Conservation (phyloP, 805 yeast genomes). For the Pichia insulana region DNA sequence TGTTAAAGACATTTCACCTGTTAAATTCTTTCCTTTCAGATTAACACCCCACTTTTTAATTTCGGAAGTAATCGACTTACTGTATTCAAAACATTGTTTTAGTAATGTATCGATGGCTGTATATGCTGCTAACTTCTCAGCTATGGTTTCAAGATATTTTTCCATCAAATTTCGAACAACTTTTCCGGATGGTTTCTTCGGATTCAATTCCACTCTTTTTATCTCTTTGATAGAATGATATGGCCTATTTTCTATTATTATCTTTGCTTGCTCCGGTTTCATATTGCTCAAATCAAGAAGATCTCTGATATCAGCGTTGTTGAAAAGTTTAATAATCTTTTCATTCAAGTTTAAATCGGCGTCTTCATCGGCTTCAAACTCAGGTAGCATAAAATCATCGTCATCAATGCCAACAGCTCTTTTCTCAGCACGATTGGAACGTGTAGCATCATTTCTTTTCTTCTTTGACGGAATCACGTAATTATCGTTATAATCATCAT, state of each 20-base stretch:
- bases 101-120: constrained; percentile 92
- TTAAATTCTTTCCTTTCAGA: constrained; percentile 39
- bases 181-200: constrained; percentile 12
- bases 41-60: constrained; percentile 87
- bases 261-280: constrained; percentile 54
- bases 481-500: constrained; percentile 30
- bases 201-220: constrained; percentile 44
- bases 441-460: background rate
- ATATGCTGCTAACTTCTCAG: constrained; percentile 72
- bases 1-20: constrained; percentile 59
- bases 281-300: constrained; percentile 74
- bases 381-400: constrained; percentile 27
- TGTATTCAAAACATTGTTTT: constrained; percentile 70
- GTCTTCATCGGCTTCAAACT: constrained; percentile 21
- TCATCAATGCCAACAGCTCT: constrained; percentile 26
- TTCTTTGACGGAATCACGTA: background rate
- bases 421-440: constrained; percentile 11
- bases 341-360: constrained; percentile 40
- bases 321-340: constrained; percentile 67
- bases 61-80: constrained; percentile 58
- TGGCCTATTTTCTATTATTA: constrained; percentile 63
- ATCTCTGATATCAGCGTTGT: constrained; percentile 67
- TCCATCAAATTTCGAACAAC: constrained; percentile 43
- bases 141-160: constrained; percentile 61
- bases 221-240: constrained; percentile 51